These are phyloP conservation scores for Colletotrichum kahawae DNA, from an alignment of 2,329 filamentous ascomycete genomes.

Conservation along the genomic window DNA sequence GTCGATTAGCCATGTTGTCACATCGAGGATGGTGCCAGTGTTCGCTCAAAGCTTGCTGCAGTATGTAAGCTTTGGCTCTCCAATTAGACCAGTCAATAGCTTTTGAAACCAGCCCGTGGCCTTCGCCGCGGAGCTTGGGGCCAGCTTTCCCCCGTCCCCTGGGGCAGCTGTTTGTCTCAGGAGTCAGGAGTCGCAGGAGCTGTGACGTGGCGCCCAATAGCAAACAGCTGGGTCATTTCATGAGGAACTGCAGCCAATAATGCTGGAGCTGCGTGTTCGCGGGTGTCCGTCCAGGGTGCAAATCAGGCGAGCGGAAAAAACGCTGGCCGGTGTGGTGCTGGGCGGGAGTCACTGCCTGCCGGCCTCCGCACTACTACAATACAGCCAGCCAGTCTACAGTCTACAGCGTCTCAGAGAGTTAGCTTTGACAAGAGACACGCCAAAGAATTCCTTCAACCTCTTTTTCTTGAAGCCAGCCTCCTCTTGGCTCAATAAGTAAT, in stretches of 20 bases:
- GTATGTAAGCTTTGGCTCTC: not conserved
- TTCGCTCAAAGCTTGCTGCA: not conserved
- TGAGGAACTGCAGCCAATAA: not conserved
- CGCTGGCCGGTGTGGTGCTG: not conserved
- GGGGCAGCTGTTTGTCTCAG: not conserved
- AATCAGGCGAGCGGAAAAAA: not conserved
- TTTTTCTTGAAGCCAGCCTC: not conserved
- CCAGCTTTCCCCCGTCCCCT: not conserved
- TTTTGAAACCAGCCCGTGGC: not conserved
- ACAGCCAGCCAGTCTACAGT: not conserved
- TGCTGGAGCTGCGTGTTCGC: not conserved
- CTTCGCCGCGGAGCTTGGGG: not conserved
- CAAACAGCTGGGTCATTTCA: not conserved
- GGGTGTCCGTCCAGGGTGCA: not conserved
- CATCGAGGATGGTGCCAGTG: not conserved
- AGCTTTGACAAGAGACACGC: not conserved
- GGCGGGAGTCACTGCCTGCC: not conserved
- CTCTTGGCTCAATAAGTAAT: not conserved
- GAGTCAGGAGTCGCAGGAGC: not conserved
- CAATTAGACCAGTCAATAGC: not conserved
- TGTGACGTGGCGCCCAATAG: not conserved
- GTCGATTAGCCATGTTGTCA: slow-evolving; percentile 22
- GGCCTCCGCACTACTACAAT: not conserved
- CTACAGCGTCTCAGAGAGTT: not conserved
- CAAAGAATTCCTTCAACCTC: not conserved